These are phyloP conservation scores for Ganoderma multipileum DNA, from an alignment of 1,284 basidiomycete species.

Conservation along the genomic window DNA sequence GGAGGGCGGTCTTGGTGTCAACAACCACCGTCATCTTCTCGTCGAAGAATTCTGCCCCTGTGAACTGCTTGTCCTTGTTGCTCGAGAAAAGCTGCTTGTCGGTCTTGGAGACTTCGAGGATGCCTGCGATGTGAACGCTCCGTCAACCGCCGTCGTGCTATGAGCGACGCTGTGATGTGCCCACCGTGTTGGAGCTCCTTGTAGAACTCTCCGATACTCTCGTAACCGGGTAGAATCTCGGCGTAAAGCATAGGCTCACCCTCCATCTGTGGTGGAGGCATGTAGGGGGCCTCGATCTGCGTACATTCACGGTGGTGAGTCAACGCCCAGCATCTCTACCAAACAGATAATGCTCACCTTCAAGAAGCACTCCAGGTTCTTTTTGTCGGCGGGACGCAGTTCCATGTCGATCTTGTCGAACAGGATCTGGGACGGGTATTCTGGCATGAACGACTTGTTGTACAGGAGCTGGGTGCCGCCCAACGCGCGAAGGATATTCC, in stretches of 20 bases:
- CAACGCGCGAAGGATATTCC: constrained; percentile 23
- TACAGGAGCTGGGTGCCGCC: constrained; percentile 17
- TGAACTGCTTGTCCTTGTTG: constrained; percentile 25
- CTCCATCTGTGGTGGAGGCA: background rate
- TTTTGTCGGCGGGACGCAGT: constrained; percentile 26
- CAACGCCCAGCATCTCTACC: background rate
- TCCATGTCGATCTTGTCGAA: constrained; percentile 25
- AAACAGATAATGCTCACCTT: constrained; percentile 13
- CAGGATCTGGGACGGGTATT: constrained; percentile 13
- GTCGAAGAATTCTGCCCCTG: constrained; percentile 24
- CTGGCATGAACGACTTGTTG: constrained; percentile 16
- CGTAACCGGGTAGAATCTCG: constrained; percentile 1
- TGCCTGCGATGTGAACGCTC: constrained; percentile 4
- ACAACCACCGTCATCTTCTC: constrained; percentile 26
- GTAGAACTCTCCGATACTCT: constrained; percentile 25
- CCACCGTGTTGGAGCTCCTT: constrained; percentile 17
- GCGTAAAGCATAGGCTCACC: background rate
- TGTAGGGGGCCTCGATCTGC: background rate
- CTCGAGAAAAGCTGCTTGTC: constrained; percentile 6
- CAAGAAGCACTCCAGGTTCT: constrained; percentile 26
- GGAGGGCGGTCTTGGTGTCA: constrained; percentile 22
- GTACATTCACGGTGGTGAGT: background rate
- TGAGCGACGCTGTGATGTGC: background rate
- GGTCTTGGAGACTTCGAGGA: constrained; percentile 1
- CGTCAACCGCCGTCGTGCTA: background rate